Evolutionary conservation across 1,284 basidiomycete genomes (phyloP).

Genomic region (Cutaneotrichosporon cutaneum): DNA sequence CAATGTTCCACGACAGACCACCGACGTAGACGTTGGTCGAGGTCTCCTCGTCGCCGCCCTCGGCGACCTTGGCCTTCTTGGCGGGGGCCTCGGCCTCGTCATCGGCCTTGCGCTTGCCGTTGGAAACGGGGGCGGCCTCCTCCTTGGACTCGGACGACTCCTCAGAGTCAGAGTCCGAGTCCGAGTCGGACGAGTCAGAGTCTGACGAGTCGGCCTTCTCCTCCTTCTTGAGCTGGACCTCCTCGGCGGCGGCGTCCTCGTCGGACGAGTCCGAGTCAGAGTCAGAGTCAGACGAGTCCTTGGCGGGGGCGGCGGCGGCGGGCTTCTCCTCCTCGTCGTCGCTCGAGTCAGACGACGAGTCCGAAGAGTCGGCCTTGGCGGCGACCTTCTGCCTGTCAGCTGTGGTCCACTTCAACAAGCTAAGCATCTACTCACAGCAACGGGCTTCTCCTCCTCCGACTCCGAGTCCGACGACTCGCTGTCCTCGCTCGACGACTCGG

Average conservation of each 20-base stretch:
- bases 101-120: conserved; percentile 11
- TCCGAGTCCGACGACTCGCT: conserved; percentile 55
- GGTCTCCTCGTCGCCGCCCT: conserved; percentile 56
- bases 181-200: conserved; percentile 35
- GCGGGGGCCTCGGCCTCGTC: conserved; percentile 57
- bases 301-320: not conserved
- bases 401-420: too few relatives aligned
- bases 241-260: conserved; percentile 16
- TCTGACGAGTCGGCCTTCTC: conserved; percentile 26
- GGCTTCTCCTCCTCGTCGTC: conserved; percentile 26
- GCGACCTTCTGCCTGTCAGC: conserved; percentile 33
- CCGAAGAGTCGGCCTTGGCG: conserved; percentile 73
- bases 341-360: conserved; percentile 17
- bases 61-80: conserved; percentile 82
- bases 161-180: conserved; percentile 34
- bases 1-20: conserved; percentile 92
- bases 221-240: conserved; percentile 20
- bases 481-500: conserved; percentile 28
- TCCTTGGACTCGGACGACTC: conserved; percentile 38
- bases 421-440: conserved; percentile 8
- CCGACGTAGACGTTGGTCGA: conserved; percentile 86
- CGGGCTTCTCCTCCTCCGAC: conserved; percentile 20
- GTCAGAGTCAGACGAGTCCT: conserved; percentile 21
- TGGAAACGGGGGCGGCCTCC: conserved; percentile 31
- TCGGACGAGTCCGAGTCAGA: conserved; percentile 34